Evolutionary conservation across 768 basidiomycete genomes (phyloP).

Genomic region (Holtermanniella nyarrowii): DNA sequence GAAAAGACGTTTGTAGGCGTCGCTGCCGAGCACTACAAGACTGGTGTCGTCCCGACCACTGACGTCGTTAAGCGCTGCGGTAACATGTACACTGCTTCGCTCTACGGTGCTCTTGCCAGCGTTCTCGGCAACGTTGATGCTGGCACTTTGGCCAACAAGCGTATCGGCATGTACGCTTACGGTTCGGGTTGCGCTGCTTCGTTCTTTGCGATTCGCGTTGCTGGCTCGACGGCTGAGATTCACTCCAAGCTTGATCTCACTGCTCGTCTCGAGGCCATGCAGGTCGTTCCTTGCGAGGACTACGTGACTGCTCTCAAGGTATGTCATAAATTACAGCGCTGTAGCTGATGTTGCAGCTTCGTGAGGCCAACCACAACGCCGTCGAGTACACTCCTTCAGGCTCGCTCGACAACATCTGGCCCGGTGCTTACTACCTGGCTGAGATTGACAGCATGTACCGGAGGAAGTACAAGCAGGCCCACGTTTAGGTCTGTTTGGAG

Average conservation of each 20-base stretch:
- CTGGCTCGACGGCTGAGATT: constrained; percentile 78
- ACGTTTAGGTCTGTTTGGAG: not conserved
- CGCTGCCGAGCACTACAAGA: constrained; percentile 62
- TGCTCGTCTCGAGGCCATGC: constrained; percentile 68
- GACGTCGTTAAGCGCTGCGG: constrained; percentile 81
- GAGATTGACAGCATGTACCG: constrained; percentile 82
- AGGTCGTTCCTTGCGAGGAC: constrained; percentile 82
- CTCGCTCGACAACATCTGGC: constrained; percentile 83
- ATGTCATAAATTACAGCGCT: constrained; percentile 9
- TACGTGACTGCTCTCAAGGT: constrained; percentile 67
- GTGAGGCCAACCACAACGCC: constrained; percentile 93
- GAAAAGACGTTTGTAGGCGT: constrained; percentile 87
- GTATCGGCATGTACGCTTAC: constrained; percentile 90
- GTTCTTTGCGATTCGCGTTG: constrained; percentile 79
- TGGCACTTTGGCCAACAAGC: constrained; percentile 57
- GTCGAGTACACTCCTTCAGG: constrained; percentile 75
- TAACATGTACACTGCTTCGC: constrained; percentile 96
- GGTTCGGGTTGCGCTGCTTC: constrained; percentile 89
- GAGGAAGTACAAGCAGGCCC: constrained; percentile 58
- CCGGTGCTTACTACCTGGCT: constrained; percentile 85
- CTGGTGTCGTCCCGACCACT: constrained; percentile 71
- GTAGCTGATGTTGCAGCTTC: constrained; percentile 50
- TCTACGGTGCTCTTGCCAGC: constrained; percentile 88
- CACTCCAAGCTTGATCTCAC: constrained; percentile 69
- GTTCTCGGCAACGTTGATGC: constrained; percentile 66